Base-by-base conservation (phyloP, 192 early-diverging fungal species). In the Jimgerdemannia lactiflua region DNA sequence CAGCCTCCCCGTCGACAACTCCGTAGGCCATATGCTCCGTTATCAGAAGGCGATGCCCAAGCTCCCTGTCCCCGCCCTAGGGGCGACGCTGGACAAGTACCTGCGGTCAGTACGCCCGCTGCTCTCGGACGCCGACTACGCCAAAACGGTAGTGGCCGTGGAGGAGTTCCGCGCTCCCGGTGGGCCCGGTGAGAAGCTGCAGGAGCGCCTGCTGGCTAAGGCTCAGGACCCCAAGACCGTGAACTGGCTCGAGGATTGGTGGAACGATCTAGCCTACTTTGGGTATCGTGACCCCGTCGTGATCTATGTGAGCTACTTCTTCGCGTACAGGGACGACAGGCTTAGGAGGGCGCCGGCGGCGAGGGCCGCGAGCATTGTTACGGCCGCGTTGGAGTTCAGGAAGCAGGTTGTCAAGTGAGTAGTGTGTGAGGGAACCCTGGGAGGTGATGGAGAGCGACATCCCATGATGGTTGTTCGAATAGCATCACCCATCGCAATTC, bases 211-310 rank as follows among this genome's bases (percentile, higher is more conserved):
- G 66, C 66, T 92, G 67, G 91, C 91, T 71, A 89, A 92, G 65
- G 92, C 92, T 3, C 87, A 89, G 29, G 86, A 90, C 78, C 89
- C 93, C 39, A 89, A 88, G 68, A 87, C 91, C 67, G 88, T 89
- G 43, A 95, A 94, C 87, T 99, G 96, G 93, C 88, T 97, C 68
- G 95, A 93, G 80, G 95, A 96, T 78, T 99, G 98, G 98, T 99
- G 98, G 98, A 94, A 95, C 78, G 95, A 96, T 70, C 88, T 93
- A 68, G 94, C 95, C 73, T 99, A 99, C 84, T 89, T 93, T 83
- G 94, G 89, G 40, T 98, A 98, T 87, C 91, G 97, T 72, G 98
- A 99, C 77, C 95, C 97, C 11, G 94, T 97, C n/a, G 94, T 95
- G 59, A 88, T 97, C 78, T 94, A 94, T 77, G 97, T 99, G 71